A percentile compares a stretch with the other conserved stretches of the same genome.
Evolutionary conservation across 2,329 filamentous ascomycete genomes (phyloP).

Genomic region (Cryphonectria carpinicola): DNA sequence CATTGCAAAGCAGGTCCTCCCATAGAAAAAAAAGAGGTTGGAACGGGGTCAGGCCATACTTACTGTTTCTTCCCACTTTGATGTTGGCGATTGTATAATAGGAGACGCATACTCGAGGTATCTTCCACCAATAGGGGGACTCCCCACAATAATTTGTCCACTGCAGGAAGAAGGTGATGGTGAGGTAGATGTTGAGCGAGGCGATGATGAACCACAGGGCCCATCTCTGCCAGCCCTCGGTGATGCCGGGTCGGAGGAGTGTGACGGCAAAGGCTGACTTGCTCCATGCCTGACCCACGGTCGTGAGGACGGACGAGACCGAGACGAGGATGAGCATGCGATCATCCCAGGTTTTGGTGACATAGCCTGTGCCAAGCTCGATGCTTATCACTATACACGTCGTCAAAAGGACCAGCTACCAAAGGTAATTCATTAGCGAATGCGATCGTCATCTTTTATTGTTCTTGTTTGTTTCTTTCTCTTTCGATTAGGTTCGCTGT

Average conservation of each 20-base stretch:
- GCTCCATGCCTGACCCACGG: constrained; percentile 42
- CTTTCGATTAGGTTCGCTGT: background rate
- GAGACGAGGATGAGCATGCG: constrained; percentile 58
- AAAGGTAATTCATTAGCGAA: constrained; percentile 8
- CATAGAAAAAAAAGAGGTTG: background rate
- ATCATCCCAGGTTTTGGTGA: constrained; percentile 51
- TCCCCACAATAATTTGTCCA: constrained; percentile 53
- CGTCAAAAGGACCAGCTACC: constrained; percentile 45
- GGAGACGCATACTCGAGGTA: constrained; percentile 47
- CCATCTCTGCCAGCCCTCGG: constrained; percentile 46
- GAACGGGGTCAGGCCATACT: constrained; percentile 29
- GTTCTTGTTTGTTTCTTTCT: background rate
- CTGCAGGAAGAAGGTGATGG: constrained; percentile 50
- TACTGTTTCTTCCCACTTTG: constrained; percentile 56
- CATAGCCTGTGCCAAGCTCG: constrained; percentile 55
- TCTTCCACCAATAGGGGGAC: constrained; percentile 48
- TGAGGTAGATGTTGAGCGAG: constrained; percentile 52
- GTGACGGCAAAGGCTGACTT: constrained; percentile 45
- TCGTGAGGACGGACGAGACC: constrained; percentile 43
- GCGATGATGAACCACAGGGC: constrained; percentile 54
- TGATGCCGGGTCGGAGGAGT: constrained; percentile 42
- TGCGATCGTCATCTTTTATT: background rate
- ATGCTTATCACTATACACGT: constrained; percentile 51
- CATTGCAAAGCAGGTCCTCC: background rate
- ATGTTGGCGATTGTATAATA: constrained; percentile 46